Percentiles rank a stretch among this genome's conserved stretches.
These are phyloP conservation scores for Phanerochaete carnosa DNA, from an alignment of 768 basidiomycete genomes.

Conservation along the genomic window DNA sequence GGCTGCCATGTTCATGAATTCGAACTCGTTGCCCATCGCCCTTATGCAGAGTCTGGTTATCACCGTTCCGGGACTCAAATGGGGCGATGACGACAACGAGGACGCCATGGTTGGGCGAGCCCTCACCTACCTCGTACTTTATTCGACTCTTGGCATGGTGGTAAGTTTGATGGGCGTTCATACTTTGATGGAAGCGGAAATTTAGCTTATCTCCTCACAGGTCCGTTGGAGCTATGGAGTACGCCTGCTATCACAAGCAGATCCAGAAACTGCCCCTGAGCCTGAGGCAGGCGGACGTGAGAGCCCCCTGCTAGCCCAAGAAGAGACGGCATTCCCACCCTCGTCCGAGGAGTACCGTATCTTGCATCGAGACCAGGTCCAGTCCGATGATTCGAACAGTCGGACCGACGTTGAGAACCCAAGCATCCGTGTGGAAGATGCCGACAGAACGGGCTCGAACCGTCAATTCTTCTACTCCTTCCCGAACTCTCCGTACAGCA, in stretches of 20 bases:
- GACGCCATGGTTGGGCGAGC: slow-evolving; percentile 92
- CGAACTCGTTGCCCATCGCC: slow-evolving; percentile 92
- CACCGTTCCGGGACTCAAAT: slow-evolving; percentile 78
- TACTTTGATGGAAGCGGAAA: neutral
- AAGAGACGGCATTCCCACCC: slow-evolving; percentile 24
- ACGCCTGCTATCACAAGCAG: slow-evolving; percentile 72
- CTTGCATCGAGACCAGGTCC: slow-evolving; percentile 4
- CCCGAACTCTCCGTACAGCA: slow-evolving; percentile 48
- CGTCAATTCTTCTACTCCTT: slow-evolving; percentile 57
- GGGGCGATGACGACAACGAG: slow-evolving; percentile 76
- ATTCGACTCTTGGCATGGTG: slow-evolving; percentile 95
- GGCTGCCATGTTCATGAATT: slow-evolving; percentile 89
- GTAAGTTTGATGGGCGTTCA: slow-evolving; percentile 41
- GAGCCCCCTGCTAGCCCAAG: slow-evolving; percentile 33
- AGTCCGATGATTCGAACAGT: slow-evolving; percentile 12
- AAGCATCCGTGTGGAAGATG: slow-evolving; percentile 16
- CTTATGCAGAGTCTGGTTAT: slow-evolving; percentile 88
- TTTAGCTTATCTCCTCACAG: slow-evolving; percentile 32
- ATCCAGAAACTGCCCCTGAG: slow-evolving; percentile 37
- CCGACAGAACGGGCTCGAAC: slow-evolving; percentile 3
- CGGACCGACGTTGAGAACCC: slow-evolving; percentile 10
- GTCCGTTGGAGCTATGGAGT: slow-evolving; percentile 94
- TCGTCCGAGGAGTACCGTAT: slow-evolving; percentile 18
- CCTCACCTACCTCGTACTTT: slow-evolving; percentile 85
- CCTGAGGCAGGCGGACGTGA: slow-evolving; percentile 22